A percentile compares a stretch with the other conserved stretches of the same genome.
Evolutionary conservation across 2,329 filamentous ascomycete genomes (phyloP).

Genomic region (Arachnomyces sp.): DNA sequence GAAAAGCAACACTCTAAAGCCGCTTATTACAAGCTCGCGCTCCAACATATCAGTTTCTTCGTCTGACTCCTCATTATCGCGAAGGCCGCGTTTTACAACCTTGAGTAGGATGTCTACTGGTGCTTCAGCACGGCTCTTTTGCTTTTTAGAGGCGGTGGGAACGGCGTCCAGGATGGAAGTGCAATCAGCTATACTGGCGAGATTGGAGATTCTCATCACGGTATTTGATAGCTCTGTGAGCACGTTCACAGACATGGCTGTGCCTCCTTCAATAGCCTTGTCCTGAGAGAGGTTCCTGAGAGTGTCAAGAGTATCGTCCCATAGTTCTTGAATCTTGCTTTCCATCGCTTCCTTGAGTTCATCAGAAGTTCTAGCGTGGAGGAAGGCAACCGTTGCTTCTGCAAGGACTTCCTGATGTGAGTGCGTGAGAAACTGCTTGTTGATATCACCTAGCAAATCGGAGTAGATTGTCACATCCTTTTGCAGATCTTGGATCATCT

Average conservation of each 20-base stretch:
- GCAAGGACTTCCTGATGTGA: slow-evolving; percentile 75
- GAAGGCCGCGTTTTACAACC: slow-evolving; percentile 65
- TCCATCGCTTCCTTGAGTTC: slow-evolving; percentile 82
- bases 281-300: slow-evolving; percentile 63
- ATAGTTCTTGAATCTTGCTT: slow-evolving; percentile 68
- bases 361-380: slow-evolving; percentile 78
- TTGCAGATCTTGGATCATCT: slow-evolving; percentile 78
- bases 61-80: slow-evolving; percentile 51
- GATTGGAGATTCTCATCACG: slow-evolving; percentile 69
- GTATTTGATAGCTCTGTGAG: slow-evolving; percentile 65
- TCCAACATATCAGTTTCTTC: slow-evolving; percentile 67
- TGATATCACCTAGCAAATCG: slow-evolving; percentile 79
- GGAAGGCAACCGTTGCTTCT: slow-evolving; percentile 71
- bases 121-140: slow-evolving; percentile 31
- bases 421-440: slow-evolving; percentile 89
- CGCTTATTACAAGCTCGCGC: slow-evolving; percentile 65
- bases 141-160: slow-evolving; percentile 28
- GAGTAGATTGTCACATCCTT: slow-evolving; percentile 76
- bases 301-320: slow-evolving; percentile 72
- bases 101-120: slow-evolving; percentile 60
- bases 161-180: slow-evolving; percentile 61
- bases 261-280: slow-evolving; percentile 62
- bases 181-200: slow-evolving; percentile 72
- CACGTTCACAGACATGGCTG: slow-evolving; percentile 53
- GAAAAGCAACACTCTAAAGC: slow-evolving; percentile 68